phyloP scores from a whole-genome alignment of 257 asterid genomes.

The Fraxinus quadrangulata region DNA sequence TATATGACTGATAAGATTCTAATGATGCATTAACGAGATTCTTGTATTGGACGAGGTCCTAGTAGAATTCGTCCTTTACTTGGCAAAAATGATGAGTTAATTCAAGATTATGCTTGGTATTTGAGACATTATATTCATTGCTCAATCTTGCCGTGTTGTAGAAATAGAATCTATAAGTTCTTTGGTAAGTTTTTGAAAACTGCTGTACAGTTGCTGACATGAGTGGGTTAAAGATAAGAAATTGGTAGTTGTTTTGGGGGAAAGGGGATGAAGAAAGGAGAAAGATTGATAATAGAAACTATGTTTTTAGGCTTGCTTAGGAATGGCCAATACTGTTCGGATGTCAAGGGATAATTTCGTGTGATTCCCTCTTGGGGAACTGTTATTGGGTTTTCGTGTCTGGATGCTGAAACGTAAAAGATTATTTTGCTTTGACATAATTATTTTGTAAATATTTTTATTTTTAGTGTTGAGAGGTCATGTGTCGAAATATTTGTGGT shows the following conservation, averaged over 20 bases:
- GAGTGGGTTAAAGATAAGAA: background rate
- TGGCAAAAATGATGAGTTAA: background rate
- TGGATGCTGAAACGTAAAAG: no score
- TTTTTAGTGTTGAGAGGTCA: no score
- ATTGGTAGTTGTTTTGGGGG: background rate
- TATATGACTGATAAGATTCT: background rate
- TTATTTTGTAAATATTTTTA: no score
- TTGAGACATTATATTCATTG: background rate
- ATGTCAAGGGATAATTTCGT: no score
- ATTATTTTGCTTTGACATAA: no score
- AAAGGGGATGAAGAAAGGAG: background rate
- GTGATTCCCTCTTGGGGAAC: background rate
- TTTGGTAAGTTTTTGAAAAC: background rate
- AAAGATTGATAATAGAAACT: background rate
- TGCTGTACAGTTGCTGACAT: background rate
- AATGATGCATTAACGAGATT: background rate
- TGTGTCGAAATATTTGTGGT: no score
- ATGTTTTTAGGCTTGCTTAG: background rate
- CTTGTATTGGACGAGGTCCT: background rate
- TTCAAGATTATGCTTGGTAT: background rate
- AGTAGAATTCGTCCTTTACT: background rate
- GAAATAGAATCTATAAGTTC: background rate
- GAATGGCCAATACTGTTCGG: no score
- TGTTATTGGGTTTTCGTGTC: background rate
- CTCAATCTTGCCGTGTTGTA: background rate